A percentile compares a stretch with the other conserved stretches of the same genome.
Evolutionary conservation across 139 green algal genomes (phyloP).

Genomic region (Chlamydomonas applanata): DNA sequence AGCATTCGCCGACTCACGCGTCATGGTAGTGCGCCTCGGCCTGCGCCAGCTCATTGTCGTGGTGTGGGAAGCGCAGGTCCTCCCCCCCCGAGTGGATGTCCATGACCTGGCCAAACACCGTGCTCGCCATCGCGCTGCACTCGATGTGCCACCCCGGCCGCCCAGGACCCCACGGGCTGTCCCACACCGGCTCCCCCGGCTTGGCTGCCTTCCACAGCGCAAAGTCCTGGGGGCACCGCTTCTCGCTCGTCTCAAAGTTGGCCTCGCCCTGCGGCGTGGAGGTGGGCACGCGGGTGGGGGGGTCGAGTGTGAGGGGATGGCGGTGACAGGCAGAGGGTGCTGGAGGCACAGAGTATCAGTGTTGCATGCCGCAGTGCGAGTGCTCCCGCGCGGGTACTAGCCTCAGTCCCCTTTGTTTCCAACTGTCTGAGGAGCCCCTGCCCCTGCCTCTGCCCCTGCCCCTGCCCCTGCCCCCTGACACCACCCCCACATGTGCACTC

Average conservation of each 20-base stretch:
- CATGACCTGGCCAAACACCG: slow-evolving; percentile 79
- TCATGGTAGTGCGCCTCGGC: slow-evolving; percentile 77
- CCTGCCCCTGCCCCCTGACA: no score
- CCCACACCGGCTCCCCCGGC: slow-evolving; percentile 91
- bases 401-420: no score
- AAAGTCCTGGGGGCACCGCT: slow-evolving; percentile 89
- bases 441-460: no score
- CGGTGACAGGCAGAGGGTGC: not conserved
- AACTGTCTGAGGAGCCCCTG: no score
- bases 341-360: no score
- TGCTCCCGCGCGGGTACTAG: no score
- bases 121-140: slow-evolving; percentile 93
- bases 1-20: no score
- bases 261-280: slow-evolving; percentile 63
- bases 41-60: slow-evolving; percentile 99
- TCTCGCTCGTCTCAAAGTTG: slow-evolving; percentile 78
- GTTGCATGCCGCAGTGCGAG: no score
- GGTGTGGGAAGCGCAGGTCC: slow-evolving; percentile 94
- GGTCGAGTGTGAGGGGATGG: no score
- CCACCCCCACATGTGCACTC: no score
- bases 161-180: slow-evolving; percentile 87
- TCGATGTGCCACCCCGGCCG: slow-evolving; percentile 98
- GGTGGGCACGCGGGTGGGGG: not conserved
- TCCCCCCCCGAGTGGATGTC: slow-evolving; percentile 96
- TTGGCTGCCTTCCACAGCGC: slow-evolving; percentile 96